Evolutionary conservation across 139 green algal genomes (phyloP), one percentile per base, ranked within the genome.

Genomic region (Protoeuglena noctilucae): DNA sequence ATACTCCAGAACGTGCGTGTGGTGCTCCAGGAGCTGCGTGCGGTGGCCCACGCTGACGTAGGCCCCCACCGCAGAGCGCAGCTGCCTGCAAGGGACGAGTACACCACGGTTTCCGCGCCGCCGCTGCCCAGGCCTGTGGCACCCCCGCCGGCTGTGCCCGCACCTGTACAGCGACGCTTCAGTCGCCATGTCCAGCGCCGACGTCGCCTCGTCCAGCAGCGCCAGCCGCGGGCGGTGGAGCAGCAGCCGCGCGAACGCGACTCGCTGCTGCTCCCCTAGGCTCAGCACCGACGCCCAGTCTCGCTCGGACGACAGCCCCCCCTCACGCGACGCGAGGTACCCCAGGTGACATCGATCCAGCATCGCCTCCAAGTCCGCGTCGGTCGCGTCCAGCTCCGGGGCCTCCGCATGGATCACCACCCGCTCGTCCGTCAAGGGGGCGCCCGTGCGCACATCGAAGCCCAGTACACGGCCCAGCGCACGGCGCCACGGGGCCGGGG

Each of bases 231-330:
- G 76, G 21, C 28, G 18, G 49, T 79, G 72, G 49, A 83, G 58
- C 45, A 95, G 76, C 54, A 95, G 63, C 19, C 86, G 67, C 40
- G 81, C 67, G 28, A 91, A 77, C 0, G 82, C 81, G 18, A 95
- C 53, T 0, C 85, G 66, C 68, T 95, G 87, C 69, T 95, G 87
- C 71, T 96, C 87, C 0, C 85, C 83, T 26, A 80, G 57, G 28
- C 53, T 72, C 58, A 84, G 43, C 30, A 76, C 50, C 28, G 76
- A 61, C 3, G 62, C 51, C 80, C 80, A 92, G 50, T 92, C 80
- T 12, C 65, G 50, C 21, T 81, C 70, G 4, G 72, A 67, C 28
- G 78, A 75, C 23, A 92, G 58, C 2, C 82, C 82, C 16, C 80
- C 76, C 0, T 43, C 9, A 12, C 34, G 34, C 9, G 7, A 7